These are phyloP conservation scores for Citrus australasica DNA, from an alignment of 345 rosid species.

Conservation along the genomic window DNA sequence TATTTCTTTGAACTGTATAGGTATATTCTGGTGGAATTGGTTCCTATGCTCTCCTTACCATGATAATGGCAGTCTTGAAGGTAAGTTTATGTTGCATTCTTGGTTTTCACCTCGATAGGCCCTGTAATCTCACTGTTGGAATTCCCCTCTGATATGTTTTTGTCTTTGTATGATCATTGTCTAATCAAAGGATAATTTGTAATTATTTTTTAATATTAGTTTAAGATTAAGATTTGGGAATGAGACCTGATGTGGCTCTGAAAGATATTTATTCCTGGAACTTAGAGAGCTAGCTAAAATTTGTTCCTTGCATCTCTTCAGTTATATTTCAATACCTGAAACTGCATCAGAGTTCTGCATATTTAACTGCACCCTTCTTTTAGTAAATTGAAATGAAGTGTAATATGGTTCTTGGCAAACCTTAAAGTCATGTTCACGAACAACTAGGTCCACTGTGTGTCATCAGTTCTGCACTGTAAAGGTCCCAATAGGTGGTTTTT, in stretches of 20 bases:
- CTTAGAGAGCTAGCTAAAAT: not conserved
- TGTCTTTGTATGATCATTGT: not conserved
- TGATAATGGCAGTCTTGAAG: slow-evolving; percentile 84
- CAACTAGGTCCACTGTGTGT: not conserved
- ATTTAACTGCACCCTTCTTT: not conserved
- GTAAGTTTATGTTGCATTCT: slow-evolving; percentile 25
- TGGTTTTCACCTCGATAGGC: not conserved
- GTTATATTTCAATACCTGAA: not conserved
- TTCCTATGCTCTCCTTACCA: slow-evolving; percentile 87
- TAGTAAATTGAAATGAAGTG: not conserved
- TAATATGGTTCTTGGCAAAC: not conserved
- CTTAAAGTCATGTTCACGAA: not conserved
- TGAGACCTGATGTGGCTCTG: not conserved
- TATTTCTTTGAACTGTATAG: slow-evolving; percentile 39
- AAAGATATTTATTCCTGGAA: not conserved
- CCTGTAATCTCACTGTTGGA: not conserved
- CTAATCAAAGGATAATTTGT: not conserved
- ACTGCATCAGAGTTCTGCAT: not conserved
- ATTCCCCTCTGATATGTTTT: not conserved
- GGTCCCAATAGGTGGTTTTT: not conserved
- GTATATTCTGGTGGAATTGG: slow-evolving; percentile 92
- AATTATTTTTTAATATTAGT: not conserved
- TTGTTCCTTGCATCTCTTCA: not conserved
- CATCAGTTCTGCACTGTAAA: not conserved
- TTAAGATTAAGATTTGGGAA: not conserved